Base-by-base conservation (phyloP, 2,329 filamentous ascomycete species). In the Thelonectria olida region DNA sequence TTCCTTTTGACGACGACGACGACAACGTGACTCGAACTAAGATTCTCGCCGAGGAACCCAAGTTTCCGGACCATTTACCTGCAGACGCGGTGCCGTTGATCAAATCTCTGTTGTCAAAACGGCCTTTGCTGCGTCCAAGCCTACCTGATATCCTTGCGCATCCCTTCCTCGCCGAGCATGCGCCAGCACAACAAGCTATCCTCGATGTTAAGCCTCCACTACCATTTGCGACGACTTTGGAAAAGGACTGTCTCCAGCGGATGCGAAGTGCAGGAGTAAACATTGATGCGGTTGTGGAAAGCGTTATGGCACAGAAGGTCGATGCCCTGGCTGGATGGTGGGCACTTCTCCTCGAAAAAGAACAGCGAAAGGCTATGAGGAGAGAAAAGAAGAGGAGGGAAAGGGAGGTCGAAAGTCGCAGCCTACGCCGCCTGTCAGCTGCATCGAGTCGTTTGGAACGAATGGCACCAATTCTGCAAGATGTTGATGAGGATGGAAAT, bases 1-100 rank as follows among this genome's bases (percentile, higher is more conserved):
- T 99, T 39, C 96, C 96, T 0, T 99, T 97, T 71, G 96, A 99
- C 77, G 96, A 98, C 67, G 96, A 99, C 74, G 91, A 97, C 72
- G 96, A 99, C 74, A 90, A 88, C 65, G 84, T 90, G 28, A 99
- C 96, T 28, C 93, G 97, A 72, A 86, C 84, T 9, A 92, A 88
- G 75, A 99, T 99, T 60, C 80, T 99, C 57, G 88, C 88, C 5
- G 90, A 95, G 56, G 96, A 98, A 60, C 93, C 95, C 0, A 89
- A 88, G 57, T 98, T 91, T 74, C 94, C 93, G 4, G 90, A 93
- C 4, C 88, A 91, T 70, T 84, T 99, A 25, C 88, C 93, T 0
- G 82, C 87, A 27, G 92, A 94, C 68, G 93, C 94, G 4, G 88
- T 92, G 65, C 84, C 91, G 0, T 80, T 99, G 39, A 86, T 97